Evolutionary conservation across 2,329 filamentous ascomycete species (phyloP), one percentile per base, ranked within the genome.

Genomic region (Pyrenochaeta sp.): DNA sequence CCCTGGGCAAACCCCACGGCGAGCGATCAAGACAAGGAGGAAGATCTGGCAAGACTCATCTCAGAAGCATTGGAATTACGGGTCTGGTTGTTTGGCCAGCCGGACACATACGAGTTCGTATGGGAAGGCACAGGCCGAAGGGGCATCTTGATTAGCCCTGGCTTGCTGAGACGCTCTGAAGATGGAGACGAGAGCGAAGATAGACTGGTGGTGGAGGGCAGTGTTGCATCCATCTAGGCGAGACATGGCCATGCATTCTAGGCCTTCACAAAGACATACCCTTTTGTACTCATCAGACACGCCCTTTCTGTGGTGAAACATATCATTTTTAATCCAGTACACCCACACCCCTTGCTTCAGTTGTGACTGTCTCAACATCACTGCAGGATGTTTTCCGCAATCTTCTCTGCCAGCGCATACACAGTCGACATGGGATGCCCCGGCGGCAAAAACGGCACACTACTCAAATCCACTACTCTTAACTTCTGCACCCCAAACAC

Each of bases 361-460:
- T n/a, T n/a, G n/a, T n/a, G n/a, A n/a, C n/a, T n/a, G n/a, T n/a
- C n/a, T n/a, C n/a, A n/a, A n/a, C n/a, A n/a, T n/a, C n/a, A n/a
- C 19, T 34, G 30, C 24, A 54, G 18, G 2, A 65, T 61, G 22
- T 52, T 44, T 26, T 54, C 55, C 7, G 61, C 58, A 32, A 65
- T 58, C 48, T 63, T 63, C 55, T 69, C 65, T 6, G 62, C 63
- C 7, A 68, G 35, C 30, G 51, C 56, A 47, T 54, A 68, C 4
- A 66, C 42, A 1, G 58, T 61, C 13, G 49, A 31, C 57, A 62
- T 58, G 4, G 67, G 63, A 55, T 71, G 67, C 5, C 68, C 69
- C 3, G 70, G 68, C n/a, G 66, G 65, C 36, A 67, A 45, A n/a
- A 71, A 61, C 2, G 68, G 59, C 36, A 72, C 61, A 14, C 55